Percentiles rank a stretch among this genome's conserved stretches.
Conservation (phyloP, 2,329 filamentous ascomycete species). For the Bipolaris victoriae region DNA sequence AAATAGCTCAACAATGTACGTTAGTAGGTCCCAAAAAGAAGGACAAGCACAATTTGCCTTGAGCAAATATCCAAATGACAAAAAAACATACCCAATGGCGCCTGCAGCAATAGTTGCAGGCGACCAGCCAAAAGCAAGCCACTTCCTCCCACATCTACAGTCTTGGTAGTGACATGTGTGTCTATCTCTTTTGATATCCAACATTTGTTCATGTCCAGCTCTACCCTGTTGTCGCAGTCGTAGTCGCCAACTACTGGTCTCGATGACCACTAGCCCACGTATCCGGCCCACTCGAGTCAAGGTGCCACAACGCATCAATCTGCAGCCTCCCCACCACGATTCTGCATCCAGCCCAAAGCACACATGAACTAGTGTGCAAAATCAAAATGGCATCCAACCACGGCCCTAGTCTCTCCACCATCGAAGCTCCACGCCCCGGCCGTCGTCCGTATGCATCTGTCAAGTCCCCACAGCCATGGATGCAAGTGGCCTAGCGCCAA, state of each 20-base stretch:
- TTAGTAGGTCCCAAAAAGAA: constrained; percentile 37
- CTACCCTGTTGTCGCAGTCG: not conserved
- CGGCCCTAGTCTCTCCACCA: constrained; percentile 14
- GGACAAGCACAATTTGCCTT: constrained; percentile 21
- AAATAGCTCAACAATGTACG: constrained; percentile 41
- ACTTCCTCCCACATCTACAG: not conserved
- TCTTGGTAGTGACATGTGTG: not conserved
- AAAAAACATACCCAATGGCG: constrained; percentile 22
- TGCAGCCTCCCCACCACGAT: constrained; percentile 22
- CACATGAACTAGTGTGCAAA: constrained; percentile 21
- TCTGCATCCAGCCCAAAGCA: constrained; percentile 22
- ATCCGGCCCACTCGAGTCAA: constrained; percentile 20
- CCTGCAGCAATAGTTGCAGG: constrained; percentile 15
- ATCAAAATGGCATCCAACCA: constrained; percentile 25
- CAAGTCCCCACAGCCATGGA: constrained; percentile 19
- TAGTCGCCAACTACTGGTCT: not conserved
- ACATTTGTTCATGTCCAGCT: not conserved
- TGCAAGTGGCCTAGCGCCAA: constrained; percentile 17
- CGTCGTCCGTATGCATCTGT: constrained; percentile 17
- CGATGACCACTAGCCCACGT: constrained; percentile 12
- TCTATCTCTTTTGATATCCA: not conserved
- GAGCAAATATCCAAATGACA: constrained; percentile 22
- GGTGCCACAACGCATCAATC: constrained; percentile 26
- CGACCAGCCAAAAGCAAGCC: constrained; percentile 11
- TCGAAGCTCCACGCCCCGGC: constrained; percentile 16